Percentiles rank a stretch among this genome's conserved stretches.
Conservation (phyloP, 129 eudicot species). For the Chrysanthemum seticuspe region DNA sequence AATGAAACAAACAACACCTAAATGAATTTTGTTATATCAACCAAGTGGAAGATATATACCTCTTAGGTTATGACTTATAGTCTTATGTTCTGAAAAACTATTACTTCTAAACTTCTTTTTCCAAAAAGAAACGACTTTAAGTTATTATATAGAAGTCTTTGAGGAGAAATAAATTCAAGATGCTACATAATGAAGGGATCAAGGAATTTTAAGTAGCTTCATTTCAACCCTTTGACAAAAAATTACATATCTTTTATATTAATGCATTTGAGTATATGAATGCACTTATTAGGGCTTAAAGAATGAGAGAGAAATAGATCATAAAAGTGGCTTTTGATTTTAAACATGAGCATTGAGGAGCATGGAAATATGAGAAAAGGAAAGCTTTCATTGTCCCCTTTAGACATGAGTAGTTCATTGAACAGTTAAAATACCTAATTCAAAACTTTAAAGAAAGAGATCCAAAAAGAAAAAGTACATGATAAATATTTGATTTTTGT, state of each 20-base stretch:
- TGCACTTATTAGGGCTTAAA: not conserved
- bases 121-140: not conserved
- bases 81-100: too few species aligned
- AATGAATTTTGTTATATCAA: too few species aligned
- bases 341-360: constrained; percentile 25
- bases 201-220: not conserved
- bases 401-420: constrained; percentile 17
- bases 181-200: not conserved
- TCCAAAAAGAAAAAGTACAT: not conserved
- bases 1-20: too few species aligned
- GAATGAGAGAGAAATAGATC: constrained; percentile 19
- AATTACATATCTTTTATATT: not conserved
- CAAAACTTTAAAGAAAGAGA: constrained; percentile 19
- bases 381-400: constrained; percentile 24
- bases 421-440: constrained; percentile 11
- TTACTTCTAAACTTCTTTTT: too few species aligned
- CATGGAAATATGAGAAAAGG: constrained; percentile 22
- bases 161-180: not conserved
- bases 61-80: too few species aligned
- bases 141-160: not conserved
- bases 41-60: too few species aligned
- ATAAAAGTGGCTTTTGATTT: constrained; percentile 29
- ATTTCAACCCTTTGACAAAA: not conserved
- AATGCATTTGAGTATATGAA: not conserved
- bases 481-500: constrained; percentile 1